These are phyloP conservation scores for Adansonia gregorii DNA, from an alignment of 441 rosid species.

Conservation along the genomic window DNA sequence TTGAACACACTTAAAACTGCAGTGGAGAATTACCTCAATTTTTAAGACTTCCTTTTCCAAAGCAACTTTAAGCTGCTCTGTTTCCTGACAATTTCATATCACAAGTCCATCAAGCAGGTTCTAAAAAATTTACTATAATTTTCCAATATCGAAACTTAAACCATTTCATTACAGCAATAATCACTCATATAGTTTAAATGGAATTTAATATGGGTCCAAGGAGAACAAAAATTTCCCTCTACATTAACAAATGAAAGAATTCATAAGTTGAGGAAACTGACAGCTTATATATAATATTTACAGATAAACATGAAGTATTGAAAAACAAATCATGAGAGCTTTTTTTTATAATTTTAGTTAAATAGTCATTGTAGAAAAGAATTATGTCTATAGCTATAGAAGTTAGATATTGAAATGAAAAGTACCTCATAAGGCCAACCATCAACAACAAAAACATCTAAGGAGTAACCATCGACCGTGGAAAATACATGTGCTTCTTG, in stretches of 20 bases:
- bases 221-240: conserved; percentile 7
- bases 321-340: background rate
- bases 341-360: background rate
- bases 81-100: conserved; percentile 50
- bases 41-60: conserved; percentile 66
- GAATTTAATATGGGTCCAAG: background rate
- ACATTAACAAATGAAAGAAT: conserved; percentile 2
- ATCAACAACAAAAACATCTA: conserved; percentile 80
- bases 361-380: conserved; percentile 15
- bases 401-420: conserved; percentile 1
- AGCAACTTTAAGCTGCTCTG: conserved; percentile 53
- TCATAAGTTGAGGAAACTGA: conserved; percentile 6
- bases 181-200: background rate
- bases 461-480: conserved; percentile 67
- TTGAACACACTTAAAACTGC: background rate
- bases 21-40: conserved; percentile 54
- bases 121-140: conserved; percentile 1
- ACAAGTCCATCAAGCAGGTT: conserved; percentile 31
- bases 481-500: conserved; percentile 83
- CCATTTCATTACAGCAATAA: conserved; percentile 1
- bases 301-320: background rate
- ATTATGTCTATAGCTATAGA: background rate
- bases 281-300: background rate
- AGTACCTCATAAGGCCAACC: conserved; percentile 81
- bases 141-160: background rate